Evolutionary conservation across 352 stramenopile genomes (phyloP).

Genomic region (Phytophthora podocarpi): DNA sequence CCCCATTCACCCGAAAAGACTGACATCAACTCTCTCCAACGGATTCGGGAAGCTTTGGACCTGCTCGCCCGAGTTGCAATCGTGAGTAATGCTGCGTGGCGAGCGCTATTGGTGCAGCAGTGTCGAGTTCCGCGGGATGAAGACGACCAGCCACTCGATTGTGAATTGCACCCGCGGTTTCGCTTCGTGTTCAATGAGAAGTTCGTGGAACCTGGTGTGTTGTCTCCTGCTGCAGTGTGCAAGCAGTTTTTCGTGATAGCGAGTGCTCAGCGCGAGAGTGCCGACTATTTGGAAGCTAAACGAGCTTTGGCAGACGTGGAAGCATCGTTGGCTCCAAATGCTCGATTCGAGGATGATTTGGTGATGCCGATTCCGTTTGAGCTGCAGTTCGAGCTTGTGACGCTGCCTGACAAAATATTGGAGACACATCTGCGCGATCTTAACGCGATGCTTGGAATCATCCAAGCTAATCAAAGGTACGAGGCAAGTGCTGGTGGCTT

Average conservation of each 20-base stretch:
- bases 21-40: background rate
- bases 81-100: slow-evolving; percentile 39
- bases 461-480: background rate
- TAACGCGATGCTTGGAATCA: background rate
- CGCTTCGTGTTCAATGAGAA: slow-evolving; percentile 43
- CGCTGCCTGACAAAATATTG: slow-evolving; percentile 16
- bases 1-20: slow-evolving; percentile 21
- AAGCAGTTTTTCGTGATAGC: slow-evolving; percentile 19
- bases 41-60: slow-evolving; percentile 43
- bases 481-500: background rate
- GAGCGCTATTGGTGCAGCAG: slow-evolving; percentile 39
- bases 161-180: slow-evolving; percentile 32
- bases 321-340: background rate
- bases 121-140: slow-evolving; percentile 41
- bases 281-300: slow-evolving; percentile 26
- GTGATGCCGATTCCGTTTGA: slow-evolving; percentile 12
- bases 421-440: slow-evolving; percentile 26
- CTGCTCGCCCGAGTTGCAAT: slow-evolving; percentile 35
- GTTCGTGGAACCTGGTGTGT: slow-evolving; percentile 23
- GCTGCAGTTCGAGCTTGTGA: slow-evolving; percentile 32
- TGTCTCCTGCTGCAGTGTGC: slow-evolving; percentile 32
- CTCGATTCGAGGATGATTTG: background rate
- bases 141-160: slow-evolving; percentile 34
- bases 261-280: slow-evolving; percentile 2
- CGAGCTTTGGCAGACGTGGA: slow-evolving; percentile 10